Percentiles rank a stretch among this genome's conserved stretches.
These are phyloP conservation scores for Paramecium biaurelia DNA, from an alignment of 73 alveolate genomes.

Conservation along the genomic window DNA sequence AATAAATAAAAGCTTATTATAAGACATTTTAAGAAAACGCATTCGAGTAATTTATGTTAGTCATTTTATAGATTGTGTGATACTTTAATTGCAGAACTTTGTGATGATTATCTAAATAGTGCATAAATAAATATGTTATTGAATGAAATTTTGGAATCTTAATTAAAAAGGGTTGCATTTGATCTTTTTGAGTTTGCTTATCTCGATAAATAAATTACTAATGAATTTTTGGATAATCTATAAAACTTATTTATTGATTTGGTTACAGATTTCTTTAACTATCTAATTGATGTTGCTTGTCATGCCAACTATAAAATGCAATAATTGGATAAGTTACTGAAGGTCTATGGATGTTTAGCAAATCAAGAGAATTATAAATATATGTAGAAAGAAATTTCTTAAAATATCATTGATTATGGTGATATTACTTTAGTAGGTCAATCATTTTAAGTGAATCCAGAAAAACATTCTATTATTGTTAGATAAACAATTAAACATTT, in stretches of 20 bases:
- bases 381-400: slow-evolving; percentile 2
- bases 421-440: background rate
- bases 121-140: background rate
- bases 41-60: background rate
- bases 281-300: background rate
- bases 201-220: background rate
- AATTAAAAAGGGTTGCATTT: slow-evolving; percentile 23
- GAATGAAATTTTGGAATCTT: slow-evolving; percentile 12
- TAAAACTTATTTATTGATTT: background rate
- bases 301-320: slow-evolving; percentile 20
- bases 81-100: background rate
- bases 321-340: background rate
- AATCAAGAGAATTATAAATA: background rate
- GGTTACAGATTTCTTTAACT: background rate
- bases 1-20: background rate
- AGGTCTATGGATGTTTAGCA: background rate
- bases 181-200: slow-evolving; percentile 44
- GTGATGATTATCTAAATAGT: background rate
- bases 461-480: background rate
- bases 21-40: slow-evolving; percentile 12
- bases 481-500: background rate
- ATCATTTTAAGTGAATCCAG: background rate
- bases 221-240: background rate
- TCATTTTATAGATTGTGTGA: background rate
- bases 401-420: slow-evolving; percentile 10